phyloP scores from a whole-genome alignment of 805 yeast species.

The Spathaspora hagerdaliae region DNA sequence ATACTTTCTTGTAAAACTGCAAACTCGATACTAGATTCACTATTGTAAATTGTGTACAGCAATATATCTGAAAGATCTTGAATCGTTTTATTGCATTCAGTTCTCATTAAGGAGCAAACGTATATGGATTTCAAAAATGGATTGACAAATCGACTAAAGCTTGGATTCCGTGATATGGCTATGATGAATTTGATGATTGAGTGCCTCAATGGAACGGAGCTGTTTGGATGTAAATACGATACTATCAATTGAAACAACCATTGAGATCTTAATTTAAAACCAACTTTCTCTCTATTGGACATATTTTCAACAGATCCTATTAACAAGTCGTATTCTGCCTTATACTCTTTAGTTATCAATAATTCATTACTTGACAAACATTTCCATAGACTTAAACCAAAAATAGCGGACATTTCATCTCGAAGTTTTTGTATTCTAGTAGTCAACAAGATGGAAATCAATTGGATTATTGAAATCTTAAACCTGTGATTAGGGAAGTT shows the following conservation, averaged over 20 bases:
- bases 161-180: not conserved
- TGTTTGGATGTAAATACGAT: not conserved
- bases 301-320: not conserved
- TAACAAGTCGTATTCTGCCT: not conserved
- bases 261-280: not conserved
- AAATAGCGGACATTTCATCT: not conserved
- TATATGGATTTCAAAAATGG: not conserved
- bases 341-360: not conserved
- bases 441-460: not conserved
- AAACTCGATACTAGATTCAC: not conserved
- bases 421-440: not conserved
- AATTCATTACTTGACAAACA: not conserved
- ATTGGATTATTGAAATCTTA: not conserved
- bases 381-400: constrained; percentile 1
- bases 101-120: not conserved
- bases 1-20: not conserved
- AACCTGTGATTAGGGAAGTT: not conserved
- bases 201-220: not conserved
- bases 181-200: not conserved
- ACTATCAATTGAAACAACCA: constrained; percentile 1
- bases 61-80: not conserved
- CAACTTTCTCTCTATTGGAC: not conserved
- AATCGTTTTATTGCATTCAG: not conserved
- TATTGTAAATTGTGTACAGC: not conserved
- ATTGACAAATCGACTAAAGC: not conserved